Conservation (phyloP, 257 asterid species). For the Solanum tarapatanum region DNA sequence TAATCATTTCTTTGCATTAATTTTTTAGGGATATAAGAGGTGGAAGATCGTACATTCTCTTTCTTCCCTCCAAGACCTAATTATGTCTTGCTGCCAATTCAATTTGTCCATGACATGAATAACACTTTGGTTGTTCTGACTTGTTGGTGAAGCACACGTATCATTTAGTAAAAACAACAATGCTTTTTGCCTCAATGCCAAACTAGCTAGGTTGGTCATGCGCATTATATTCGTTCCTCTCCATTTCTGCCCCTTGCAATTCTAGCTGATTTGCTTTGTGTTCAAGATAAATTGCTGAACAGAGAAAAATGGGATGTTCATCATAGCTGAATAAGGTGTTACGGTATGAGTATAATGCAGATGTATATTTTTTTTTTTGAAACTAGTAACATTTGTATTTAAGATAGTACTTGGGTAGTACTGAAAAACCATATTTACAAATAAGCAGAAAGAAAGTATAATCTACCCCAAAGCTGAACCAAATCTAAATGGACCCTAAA, state of each 20-base stretch:
- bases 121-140: not conserved
- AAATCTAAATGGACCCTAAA: not conserved
- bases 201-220: not conserved
- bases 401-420: not conserved
- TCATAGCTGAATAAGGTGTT: not conserved
- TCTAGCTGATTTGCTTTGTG: not conserved
- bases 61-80: not conserved
- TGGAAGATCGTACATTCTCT: not conserved
- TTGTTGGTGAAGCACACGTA: not conserved
- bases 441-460: not conserved
- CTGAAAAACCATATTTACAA: not conserved
- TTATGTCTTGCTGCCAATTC: not conserved
- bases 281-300: not conserved
- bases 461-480: not conserved
- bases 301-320: not conserved
- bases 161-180: not conserved
- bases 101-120: not conserved
- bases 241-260: not conserved
- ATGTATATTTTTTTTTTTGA: not conserved
- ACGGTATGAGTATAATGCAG: not conserved
- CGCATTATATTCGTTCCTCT: not conserved
- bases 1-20: not conserved
- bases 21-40: not conserved
- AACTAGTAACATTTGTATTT: not conserved
- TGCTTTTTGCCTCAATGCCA: not conserved